A percentile compares a stretch with the other conserved stretches of the same genome.
Evolutionary conservation across 345 rosid species (phyloP).

Genomic region (Corymbia maculata): DNA sequence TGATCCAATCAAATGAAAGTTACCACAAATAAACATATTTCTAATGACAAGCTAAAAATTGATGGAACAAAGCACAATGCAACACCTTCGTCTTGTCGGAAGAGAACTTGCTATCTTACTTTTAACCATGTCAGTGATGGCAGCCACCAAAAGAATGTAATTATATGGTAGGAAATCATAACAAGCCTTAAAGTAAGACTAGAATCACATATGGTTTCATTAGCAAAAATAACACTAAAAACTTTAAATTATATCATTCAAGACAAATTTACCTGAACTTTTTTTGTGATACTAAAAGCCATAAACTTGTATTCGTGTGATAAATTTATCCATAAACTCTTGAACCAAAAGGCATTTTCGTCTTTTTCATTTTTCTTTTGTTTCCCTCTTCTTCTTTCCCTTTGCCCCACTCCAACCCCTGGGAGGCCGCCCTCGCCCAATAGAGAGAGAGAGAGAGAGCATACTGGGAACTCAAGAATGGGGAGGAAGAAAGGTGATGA

Average conservation of each 20-base stretch:
- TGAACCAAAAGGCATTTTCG: no score
- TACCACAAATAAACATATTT: neutral
- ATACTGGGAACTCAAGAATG: neutral
- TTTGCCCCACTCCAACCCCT: no score
- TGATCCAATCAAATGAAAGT: neutral
- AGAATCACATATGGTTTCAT: no score
- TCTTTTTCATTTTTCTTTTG: no score
- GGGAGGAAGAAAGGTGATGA: neutral
- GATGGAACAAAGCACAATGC: neutral
- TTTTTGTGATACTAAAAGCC: no score
- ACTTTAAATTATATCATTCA: no score
- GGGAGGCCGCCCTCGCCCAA: no score
- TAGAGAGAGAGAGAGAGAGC: neutral
- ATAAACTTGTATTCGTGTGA: no score
- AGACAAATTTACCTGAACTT: no score
- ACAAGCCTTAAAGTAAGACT: neutral
- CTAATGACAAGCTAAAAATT: neutral
- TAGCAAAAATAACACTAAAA: no score
- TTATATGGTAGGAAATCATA: neutral
- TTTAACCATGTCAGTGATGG: neutral
- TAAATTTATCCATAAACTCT: no score
- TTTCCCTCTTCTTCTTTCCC: no score
- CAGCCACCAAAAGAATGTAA: neutral
- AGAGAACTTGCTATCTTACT: neutral
- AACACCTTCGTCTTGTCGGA: neutral